Base-by-base conservation (phyloP, 2,329 filamentous ascomycete species). In the Samsoniella hepiali region DNA sequence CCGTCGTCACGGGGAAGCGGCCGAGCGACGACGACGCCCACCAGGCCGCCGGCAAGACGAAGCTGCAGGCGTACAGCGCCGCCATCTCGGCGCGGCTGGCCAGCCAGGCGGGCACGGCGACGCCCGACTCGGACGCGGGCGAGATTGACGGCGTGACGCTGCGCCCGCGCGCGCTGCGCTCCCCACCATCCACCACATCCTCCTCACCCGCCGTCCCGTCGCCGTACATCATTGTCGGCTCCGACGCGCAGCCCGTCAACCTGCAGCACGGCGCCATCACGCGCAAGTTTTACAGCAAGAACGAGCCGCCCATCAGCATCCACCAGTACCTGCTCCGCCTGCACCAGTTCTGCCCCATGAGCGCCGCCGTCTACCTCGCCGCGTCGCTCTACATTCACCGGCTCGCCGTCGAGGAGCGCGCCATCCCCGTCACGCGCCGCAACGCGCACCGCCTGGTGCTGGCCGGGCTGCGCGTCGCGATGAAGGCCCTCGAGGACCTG, bases 401-500 rank as follows among this genome's bases (percentile, higher is more conserved):
- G 31, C 82, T 98, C 49, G 90, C 89, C 0, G 87, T 94, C 13
- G 82, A 89, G 51, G 91, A 96, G 72, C 86, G 86, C 68, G 85
- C 89, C 31, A 89, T 98, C 29, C 88, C 89, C 1, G 89, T 97
- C 8, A 96, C 93, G 3, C 83, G 84, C 63, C 85, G 91, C 63
- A 98, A 96, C 66, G 89, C 91, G 65, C 94, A 99, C 74, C 87
- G 95, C 2, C 79, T 98, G 8, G 82, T 96, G 38, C 83, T 99
- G 17, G 93, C 92, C 0, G 91, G 90, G 7, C 81, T 97, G 60
- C 82, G 93, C 42, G 91, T 97, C 3, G 93, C 94, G 15, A 95
- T 93, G 85, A 99, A 98, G 78, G 91, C 92, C 0, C 79, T 97
- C n/a, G 94, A 99, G 75, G 94, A 98, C 74, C 83, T 94, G 61